Percentiles rank a stretch among this genome's conserved stretches.
phyloP scores from a whole-genome alignment of 768 basidiomycete species.

The Sarcomyxa edulis region DNA sequence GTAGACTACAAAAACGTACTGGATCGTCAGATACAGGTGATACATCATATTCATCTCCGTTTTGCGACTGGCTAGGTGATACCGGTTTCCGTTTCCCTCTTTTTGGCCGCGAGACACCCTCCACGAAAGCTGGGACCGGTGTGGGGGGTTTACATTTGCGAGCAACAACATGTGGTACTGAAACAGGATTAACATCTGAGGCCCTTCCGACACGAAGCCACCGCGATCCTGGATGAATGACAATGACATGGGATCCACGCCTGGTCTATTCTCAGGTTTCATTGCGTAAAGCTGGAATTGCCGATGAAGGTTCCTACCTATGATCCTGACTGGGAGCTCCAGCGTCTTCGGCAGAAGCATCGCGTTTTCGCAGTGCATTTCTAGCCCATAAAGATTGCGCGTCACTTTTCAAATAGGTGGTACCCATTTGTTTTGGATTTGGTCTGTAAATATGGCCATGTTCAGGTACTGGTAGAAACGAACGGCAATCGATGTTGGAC shows the following conservation, averaged over 20 bases:
- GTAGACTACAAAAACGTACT: slow-evolving; percentile 31
- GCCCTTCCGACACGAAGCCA: slow-evolving; percentile 71
- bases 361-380: slow-evolving; percentile 53
- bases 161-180: slow-evolving; percentile 69
- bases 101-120: slow-evolving; percentile 53
- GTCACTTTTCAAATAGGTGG: slow-evolving; percentile 76
- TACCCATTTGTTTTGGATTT: slow-evolving; percentile 77
- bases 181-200: slow-evolving; percentile 67
- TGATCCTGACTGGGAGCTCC: slow-evolving; percentile 32
- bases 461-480: not conserved
- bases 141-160: slow-evolving; percentile 48
- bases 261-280: slow-evolving; percentile 33
- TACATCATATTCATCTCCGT: slow-evolving; percentile 49
- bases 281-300: slow-evolving; percentile 10
- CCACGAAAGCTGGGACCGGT: slow-evolving; percentile 36
- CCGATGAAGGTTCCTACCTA: slow-evolving; percentile 31
- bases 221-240: slow-evolving; percentile 77
- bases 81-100: slow-evolving; percentile 20
- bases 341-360: slow-evolving; percentile 34
- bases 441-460: slow-evolving; percentile 33
- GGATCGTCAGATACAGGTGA: slow-evolving; percentile 51
- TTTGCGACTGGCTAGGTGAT: slow-evolving; percentile 17
- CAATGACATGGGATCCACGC: slow-evolving; percentile 73
- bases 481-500: too few relatives aligned
- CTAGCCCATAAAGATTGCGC: slow-evolving; percentile 69